Base-by-base conservation (phyloP, 495 filamentous ascomycete species). In the Aspergillus homomorphus region DNA sequence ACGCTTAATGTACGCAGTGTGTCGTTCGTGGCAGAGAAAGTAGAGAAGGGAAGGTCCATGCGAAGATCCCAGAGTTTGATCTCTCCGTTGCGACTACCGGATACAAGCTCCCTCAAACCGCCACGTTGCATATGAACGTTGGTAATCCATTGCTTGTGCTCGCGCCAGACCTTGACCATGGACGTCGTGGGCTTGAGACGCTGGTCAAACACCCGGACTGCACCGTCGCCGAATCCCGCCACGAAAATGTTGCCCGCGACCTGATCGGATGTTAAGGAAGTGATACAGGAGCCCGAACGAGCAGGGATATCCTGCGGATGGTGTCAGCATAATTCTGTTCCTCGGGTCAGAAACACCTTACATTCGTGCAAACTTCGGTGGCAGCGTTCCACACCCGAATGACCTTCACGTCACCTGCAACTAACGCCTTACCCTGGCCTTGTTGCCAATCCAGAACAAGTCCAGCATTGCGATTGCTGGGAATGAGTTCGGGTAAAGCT, bases 381-480 rank as follows among this genome's bases (percentile, higher is more conserved):
- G 89, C 90, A 30, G 94, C 95, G 69, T 92, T 92, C 94, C 94
- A 99, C 16, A 98, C 88, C 28, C 91, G 80, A 64, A 99, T 96
- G 41, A 97, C 90, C 58, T 92, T 91, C 44, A 96, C 92, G 69
- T 99, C 94, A 44, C 94, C 94, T 7, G 94, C 95, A 43, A 98
- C 95, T 24, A 99, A 80, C 24, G 96, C 86, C 57, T 89, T 90
- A 20, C 94, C 94, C 60, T 91, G 89, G n/a, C 93, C 91, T 72
- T 99, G 94, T 66, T 96, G 93, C 94, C 94, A 99, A 62, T 98
- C 92, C 62, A 97, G 92, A 19, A 97, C 92, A 69, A 98, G 85
- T 2, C 93, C 93, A 0, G 94, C 95, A 66, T 96, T 96, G 61
- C 91, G 84, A 56, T 90, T 94, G 70, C 89, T 93, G 6, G 92